Evolutionary conservation across 225 moss, liverwort and hornwort genomes (phyloP).

Genomic region (Marchantia polymorpha): DNA sequence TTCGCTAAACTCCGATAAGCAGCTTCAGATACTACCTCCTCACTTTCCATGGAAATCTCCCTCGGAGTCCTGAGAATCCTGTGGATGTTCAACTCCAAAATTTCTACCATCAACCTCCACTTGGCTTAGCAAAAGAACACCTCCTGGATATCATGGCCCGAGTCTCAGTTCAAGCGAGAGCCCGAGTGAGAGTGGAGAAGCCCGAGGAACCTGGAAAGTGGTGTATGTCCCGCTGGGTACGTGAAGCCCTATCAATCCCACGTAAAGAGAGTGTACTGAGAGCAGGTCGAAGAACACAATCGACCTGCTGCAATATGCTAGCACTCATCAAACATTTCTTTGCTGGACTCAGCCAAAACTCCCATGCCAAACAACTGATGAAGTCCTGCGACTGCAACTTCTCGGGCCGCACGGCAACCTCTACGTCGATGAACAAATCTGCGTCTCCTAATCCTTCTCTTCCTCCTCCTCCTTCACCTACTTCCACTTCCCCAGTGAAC

Average conservation of each 20-base stretch:
- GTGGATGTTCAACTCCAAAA: background rate
- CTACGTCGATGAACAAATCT: background rate
- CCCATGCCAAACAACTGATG: background rate
- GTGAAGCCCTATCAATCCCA: background rate
- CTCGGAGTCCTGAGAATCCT: background rate
- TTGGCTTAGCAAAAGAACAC: background rate
- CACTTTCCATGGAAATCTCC: conserved; percentile 17
- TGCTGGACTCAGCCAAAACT: background rate
- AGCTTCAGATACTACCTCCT: conserved; percentile 16
- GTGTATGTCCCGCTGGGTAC: background rate
- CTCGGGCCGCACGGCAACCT: background rate
- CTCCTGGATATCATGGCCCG: background rate
- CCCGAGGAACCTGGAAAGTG: background rate
- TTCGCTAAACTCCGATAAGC: background rate
- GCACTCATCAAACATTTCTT: background rate
- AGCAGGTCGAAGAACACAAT: background rate
- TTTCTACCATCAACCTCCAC: background rate
- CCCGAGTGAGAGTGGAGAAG: background rate
- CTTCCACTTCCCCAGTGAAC: background rate
- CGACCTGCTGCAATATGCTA: conserved; percentile 9
- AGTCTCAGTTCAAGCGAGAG: background rate
- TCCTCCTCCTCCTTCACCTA: background rate
- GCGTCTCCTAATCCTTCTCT: background rate
- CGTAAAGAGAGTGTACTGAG: background rate
- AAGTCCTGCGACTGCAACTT: background rate